Evolutionary conservation across 2,329 filamentous ascomycete species (phyloP).

Genomic region (Penicillium sp.): DNA sequence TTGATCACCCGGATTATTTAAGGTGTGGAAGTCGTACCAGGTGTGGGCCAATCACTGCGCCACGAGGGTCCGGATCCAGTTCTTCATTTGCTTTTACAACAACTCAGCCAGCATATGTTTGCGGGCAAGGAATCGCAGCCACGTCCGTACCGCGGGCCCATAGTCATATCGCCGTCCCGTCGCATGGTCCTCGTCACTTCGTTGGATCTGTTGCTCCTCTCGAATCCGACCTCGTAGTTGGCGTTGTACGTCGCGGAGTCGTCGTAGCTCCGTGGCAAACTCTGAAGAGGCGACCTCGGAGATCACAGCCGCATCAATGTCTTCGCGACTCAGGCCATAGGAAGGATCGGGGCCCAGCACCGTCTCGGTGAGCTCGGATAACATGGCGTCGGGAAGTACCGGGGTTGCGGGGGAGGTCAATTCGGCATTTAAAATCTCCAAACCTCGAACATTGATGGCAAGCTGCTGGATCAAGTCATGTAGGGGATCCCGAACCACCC

Average conservation of each 20-base stretch:
- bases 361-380: slow-evolving; percentile 19
- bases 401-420: slow-evolving; percentile 10
- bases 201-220: slow-evolving; percentile 41
- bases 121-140: slow-evolving; percentile 68
- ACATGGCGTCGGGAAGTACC: background rate
- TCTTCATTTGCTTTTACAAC: slow-evolving; percentile 10
- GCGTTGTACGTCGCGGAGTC: slow-evolving; percentile 32
- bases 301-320: slow-evolving; percentile 35
- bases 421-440: slow-evolving; percentile 39
- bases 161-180: slow-evolving; percentile 60
- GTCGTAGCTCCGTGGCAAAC: slow-evolving; percentile 32
- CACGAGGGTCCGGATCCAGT: slow-evolving; percentile 16
- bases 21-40: background rate
- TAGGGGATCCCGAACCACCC: slow-evolving; percentile 69
- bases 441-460: slow-evolving; percentile 46
- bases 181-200: slow-evolving; percentile 43
- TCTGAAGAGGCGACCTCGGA: slow-evolving; percentile 19
- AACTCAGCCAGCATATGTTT: slow-evolving; percentile 57
- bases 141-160: slow-evolving; percentile 66
- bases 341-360: slow-evolving; percentile 39
- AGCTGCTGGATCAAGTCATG: slow-evolving; percentile 46
- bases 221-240: slow-evolving; percentile 36
- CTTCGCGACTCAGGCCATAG: slow-evolving; percentile 32
- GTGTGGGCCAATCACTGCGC: slow-evolving; percentile 18
- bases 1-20: background rate